phyloP scores from a whole-genome alignment of 2,329 filamentous ascomycete species.

The Scleromitrula shiraiana region DNA sequence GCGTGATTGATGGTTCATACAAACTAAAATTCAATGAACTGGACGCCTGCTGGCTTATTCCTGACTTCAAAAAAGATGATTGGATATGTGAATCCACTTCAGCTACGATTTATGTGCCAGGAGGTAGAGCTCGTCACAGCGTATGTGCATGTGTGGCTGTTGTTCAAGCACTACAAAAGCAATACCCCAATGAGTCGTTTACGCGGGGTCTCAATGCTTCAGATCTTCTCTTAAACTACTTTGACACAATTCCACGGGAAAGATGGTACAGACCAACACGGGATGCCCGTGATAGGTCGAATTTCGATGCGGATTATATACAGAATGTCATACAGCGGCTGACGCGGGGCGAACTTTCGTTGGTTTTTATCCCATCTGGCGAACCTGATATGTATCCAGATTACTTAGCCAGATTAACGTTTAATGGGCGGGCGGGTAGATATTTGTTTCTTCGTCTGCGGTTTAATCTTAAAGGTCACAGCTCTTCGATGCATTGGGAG shows the following conservation, averaged over 20 bases:
- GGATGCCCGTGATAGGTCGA: neutral
- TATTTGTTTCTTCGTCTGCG: neutral
- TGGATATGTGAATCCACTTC: too few relatives aligned
- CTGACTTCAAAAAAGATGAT: too few relatives aligned
- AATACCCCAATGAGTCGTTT: slow-evolving; percentile 1
- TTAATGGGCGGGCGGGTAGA: neutral
- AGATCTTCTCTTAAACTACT: neutral
- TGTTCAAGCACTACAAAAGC: neutral
- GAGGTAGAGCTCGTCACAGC: neutral
- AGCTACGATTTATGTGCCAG: too few relatives aligned
- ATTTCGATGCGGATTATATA: neutral
- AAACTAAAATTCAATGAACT: too few relatives aligned
- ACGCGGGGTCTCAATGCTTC: neutral
- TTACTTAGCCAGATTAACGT: neutral
- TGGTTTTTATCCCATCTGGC: neutral
- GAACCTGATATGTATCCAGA: neutral
- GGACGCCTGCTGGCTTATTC: too few relatives aligned
- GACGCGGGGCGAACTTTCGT: neutral
- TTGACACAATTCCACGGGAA: neutral
- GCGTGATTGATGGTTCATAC: too few relatives aligned
- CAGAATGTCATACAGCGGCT: neutral
- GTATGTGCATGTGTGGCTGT: neutral
- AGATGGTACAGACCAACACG: neutral
- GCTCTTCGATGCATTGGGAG: neutral
- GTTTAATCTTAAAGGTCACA: neutral